These are phyloP conservation scores for Ganoderma lingzhi DNA, from an alignment of 1,284 basidiomycete species.

Conservation along the genomic window DNA sequence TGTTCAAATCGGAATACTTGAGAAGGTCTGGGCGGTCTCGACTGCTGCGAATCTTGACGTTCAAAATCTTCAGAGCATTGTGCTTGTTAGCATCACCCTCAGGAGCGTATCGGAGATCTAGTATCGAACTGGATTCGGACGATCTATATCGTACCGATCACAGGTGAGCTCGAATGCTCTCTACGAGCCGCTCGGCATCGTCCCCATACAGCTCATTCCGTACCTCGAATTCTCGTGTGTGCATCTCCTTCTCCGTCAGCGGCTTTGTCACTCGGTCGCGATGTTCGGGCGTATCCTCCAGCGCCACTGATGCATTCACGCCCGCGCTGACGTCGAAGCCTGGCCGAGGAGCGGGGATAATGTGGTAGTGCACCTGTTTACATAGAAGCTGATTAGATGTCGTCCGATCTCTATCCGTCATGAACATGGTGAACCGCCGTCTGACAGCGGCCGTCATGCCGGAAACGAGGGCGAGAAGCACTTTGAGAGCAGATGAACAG, in stretches of 20 bases:
- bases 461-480: background rate
- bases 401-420: background rate
- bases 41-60: background rate
- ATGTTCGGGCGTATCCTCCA: constrained; percentile 14
- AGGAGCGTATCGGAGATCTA: background rate
- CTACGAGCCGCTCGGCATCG: constrained; percentile 56
- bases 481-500: background rate
- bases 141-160: constrained; percentile 12
- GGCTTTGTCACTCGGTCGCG: constrained; percentile 39
- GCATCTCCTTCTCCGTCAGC: constrained; percentile 58
- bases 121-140: background rate
- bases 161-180: constrained; percentile 49
- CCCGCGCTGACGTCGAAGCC: constrained; percentile 20
- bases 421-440: background rate
- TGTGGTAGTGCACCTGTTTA: constrained; percentile 77
- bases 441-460: background rate
- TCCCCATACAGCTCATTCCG: constrained; percentile 67
- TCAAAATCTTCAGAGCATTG: background rate
- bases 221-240: constrained; percentile 62
- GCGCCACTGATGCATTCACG: background rate
- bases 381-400: background rate
- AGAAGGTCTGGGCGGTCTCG: background rate
- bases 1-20: no score
- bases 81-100: background rate
- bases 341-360: constrained; percentile 75